Evolutionary conservation across 2,329 filamentous ascomycete species (phyloP).

Genomic region (Microcyclospora tardicrescens): DNA sequence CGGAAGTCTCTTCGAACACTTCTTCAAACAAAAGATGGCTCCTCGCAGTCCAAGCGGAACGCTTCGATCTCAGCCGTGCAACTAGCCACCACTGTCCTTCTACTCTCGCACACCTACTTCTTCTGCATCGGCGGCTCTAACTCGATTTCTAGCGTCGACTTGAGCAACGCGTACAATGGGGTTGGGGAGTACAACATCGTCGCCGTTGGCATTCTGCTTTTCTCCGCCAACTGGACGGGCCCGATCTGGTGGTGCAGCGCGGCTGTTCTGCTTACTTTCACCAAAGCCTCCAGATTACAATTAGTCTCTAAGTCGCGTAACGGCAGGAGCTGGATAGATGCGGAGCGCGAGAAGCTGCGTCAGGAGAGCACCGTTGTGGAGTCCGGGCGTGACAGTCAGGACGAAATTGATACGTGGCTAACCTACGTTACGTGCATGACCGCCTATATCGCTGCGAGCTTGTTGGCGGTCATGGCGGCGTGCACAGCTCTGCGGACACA

Average conservation of each 20-base stretch:
- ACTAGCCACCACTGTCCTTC: conserved; percentile 54
- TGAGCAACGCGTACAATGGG: conserved; percentile 92
- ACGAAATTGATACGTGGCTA: conserved; percentile 15
- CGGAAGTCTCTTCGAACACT: conserved; percentile 18
- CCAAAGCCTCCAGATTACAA: conserved; percentile 24
- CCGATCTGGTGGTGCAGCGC: conserved; percentile 75
- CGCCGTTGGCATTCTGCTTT: conserved; percentile 73
- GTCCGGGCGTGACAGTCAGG: neutral
- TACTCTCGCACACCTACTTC: conserved; percentile 72
- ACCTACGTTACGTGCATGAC: conserved; percentile 53
- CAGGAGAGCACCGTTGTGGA: conserved; percentile 7
- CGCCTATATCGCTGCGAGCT: conserved; percentile 51
- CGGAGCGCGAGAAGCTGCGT: conserved; percentile 17
- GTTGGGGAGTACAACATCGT: conserved; percentile 65
- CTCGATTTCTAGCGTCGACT: conserved; percentile 86
- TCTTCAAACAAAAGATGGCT: neutral
- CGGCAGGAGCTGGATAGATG: conserved; percentile 15
- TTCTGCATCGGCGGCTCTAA: conserved; percentile 88
- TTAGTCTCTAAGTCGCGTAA: conserved; percentile 8
- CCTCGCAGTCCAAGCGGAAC: conserved; percentile 1
- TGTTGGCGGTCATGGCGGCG: conserved; percentile 71
- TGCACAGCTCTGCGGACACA: conserved; percentile 76
- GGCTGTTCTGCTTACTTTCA: conserved; percentile 35
- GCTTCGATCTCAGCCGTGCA: conserved; percentile 3
- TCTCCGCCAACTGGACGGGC: conserved; percentile 82